phyloP scores from a whole-genome alignment of 192 early-diverging fungal genomes.

The Chytriomyces confervae region DNA sequence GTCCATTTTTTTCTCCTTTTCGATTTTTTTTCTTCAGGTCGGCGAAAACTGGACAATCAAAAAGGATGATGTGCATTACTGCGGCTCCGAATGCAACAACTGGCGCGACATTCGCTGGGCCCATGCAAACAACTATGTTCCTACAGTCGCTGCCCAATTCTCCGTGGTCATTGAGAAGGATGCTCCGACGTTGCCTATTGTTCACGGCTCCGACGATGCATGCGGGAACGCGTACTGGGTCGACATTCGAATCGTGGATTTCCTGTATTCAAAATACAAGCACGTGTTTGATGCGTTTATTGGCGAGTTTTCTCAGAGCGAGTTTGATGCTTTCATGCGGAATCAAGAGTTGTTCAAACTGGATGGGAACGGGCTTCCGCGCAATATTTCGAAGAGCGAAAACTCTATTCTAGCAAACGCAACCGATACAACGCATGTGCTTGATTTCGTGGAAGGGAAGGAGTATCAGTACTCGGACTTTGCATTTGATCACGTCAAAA shows the following conservation, averaged over 20 bases:
- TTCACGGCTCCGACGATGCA: constrained; percentile 21
- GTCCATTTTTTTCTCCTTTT: too few species aligned
- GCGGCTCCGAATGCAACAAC: constrained; percentile 28
- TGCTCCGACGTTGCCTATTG: background rate
- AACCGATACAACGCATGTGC: background rate
- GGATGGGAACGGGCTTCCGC: background rate
- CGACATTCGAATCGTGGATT: constrained; percentile 9
- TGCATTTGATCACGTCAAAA: constrained; percentile 27
- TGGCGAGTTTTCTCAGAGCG: background rate
- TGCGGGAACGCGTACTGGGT: constrained; percentile 35
- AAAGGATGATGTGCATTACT: background rate
- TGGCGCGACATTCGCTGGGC: constrained; percentile 29
- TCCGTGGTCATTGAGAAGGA: background rate
- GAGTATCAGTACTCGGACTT: constrained; percentile 26
- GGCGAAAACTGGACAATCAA: background rate
- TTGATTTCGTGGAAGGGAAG: background rate
- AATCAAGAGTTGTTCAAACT: constrained; percentile 2
- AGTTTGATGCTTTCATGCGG: constrained; percentile 13
- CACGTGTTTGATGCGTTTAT: constrained; percentile 12
- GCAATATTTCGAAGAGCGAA: constrained; percentile 15
- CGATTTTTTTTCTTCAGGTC: background rate
- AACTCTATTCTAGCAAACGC: constrained; percentile 2
- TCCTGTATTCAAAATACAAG: background rate
- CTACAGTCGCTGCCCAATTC: constrained; percentile 17
- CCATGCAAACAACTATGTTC: constrained; percentile 11